These are phyloP conservation scores for Podospora tetraspora DNA, from an alignment of 495 filamentous ascomycete genomes.

Conservation along the genomic window DNA sequence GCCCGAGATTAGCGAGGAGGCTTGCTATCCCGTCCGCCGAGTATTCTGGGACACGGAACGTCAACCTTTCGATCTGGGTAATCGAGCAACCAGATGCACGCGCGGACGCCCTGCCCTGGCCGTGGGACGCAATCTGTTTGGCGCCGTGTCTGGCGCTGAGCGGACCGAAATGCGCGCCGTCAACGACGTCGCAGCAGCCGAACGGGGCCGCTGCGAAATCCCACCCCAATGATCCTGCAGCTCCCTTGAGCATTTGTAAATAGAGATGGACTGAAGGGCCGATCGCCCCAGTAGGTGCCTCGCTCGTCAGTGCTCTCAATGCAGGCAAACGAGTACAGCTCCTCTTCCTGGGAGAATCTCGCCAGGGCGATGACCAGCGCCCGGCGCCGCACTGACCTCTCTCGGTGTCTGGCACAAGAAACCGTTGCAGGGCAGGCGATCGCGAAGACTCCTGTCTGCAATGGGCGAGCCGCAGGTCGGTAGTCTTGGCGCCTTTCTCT, in stretches of 20 bases:
- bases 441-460: conserved; percentile 24
- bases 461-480: conserved; percentile 18
- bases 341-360: background rate
- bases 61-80: conserved; percentile 25
- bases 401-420: conserved; percentile 9
- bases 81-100: conserved; percentile 16
- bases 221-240: conserved; percentile 13
- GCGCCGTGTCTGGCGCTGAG: conserved; percentile 8
- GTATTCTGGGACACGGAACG: conserved; percentile 23
- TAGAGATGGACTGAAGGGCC: conserved; percentile 12
- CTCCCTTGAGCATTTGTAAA: conserved; percentile 13
- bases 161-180: conserved; percentile 1
- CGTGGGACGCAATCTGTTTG: conserved; percentile 19
- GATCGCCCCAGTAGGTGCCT: conserved; percentile 5
- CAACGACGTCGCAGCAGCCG: background rate
- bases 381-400: conserved; percentile 17
- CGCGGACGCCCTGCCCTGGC: conserved; percentile 12
- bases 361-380: background rate
- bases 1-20: conserved; percentile 30
- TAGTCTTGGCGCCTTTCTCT: conserved; percentile 8
- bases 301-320: conserved; percentile 25
- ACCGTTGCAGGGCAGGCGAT: conserved; percentile 22
- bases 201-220: conserved; percentile 9
- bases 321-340: conserved; percentile 6
- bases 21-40: conserved; percentile 14